These are phyloP conservation scores for Mycena vulgaris DNA, from an alignment of 768 basidiomycete species.

Conservation along the genomic window DNA sequence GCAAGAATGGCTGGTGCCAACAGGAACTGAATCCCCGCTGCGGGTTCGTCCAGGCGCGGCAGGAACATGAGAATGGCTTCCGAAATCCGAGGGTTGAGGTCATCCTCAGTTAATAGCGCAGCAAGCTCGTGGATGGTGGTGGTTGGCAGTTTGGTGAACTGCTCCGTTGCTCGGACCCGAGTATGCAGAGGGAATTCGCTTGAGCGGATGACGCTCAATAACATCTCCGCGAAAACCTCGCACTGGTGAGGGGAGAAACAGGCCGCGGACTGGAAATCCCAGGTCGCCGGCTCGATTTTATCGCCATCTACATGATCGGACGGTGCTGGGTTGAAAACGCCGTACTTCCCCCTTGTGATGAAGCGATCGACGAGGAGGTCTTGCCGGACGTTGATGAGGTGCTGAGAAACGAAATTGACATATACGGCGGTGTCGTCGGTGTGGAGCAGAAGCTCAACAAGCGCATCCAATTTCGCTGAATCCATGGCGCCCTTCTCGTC, in stretches of 20 bases:
- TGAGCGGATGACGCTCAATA: slow-evolving; percentile 34
- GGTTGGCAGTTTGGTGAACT: slow-evolving; percentile 39
- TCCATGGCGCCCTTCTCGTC: slow-evolving; percentile 29
- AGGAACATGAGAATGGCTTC: slow-evolving; percentile 43
- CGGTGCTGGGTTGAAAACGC: slow-evolving; percentile 34
- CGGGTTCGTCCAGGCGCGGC: slow-evolving; percentile 40
- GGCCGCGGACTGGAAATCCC: slow-evolving; percentile 28
- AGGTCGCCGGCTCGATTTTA: slow-evolving; percentile 28
- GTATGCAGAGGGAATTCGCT: slow-evolving; percentile 32
- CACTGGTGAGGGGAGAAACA: slow-evolving; percentile 39
- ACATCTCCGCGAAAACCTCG: slow-evolving; percentile 35
- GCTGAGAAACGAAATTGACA: slow-evolving; percentile 28
- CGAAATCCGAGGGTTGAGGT: slow-evolving; percentile 37
- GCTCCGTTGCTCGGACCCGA: slow-evolving; percentile 33
- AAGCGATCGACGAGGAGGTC: slow-evolving; percentile 36
- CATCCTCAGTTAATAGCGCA: slow-evolving; percentile 30
- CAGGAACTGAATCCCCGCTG: slow-evolving; percentile 40
- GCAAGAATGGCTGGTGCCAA: slow-evolving; percentile 36
- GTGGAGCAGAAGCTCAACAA: slow-evolving; percentile 33
- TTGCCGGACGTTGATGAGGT: slow-evolving; percentile 37
- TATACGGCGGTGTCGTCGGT: slow-evolving; percentile 37
- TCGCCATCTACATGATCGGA: slow-evolving; percentile 19
- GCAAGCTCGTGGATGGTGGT: slow-evolving; percentile 40
- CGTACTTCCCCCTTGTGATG: slow-evolving; percentile 31
- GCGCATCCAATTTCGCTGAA: slow-evolving; percentile 25